Evolutionary conservation across 495 filamentous ascomycete species (phyloP).

Genomic region (Aspergillus leporis): DNA sequence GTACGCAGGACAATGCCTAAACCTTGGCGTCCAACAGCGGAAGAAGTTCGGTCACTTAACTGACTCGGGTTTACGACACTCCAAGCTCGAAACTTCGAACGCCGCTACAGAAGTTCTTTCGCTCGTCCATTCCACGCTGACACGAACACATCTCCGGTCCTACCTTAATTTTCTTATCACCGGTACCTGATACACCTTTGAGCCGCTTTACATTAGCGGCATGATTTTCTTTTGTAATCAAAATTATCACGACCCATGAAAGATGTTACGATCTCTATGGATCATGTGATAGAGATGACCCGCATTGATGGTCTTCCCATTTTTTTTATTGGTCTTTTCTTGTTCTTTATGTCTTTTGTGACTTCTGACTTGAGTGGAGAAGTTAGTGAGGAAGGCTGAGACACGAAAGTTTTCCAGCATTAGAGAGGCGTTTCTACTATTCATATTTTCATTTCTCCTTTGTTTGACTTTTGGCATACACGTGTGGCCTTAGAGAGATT

Average conservation of each 20-base stretch:
- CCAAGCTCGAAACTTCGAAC: slow-evolving; percentile 5
- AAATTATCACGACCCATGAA: slow-evolving; percentile 43
- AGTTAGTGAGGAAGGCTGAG: slow-evolving; percentile 20
- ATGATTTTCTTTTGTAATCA: slow-evolving; percentile 28
- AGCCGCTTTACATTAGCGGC: slow-evolving; percentile 7
- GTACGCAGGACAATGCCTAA: neutral
- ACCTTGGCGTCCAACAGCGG: slow-evolving; percentile 4
- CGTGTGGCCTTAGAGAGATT: slow-evolving; percentile 25
- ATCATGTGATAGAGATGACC: slow-evolving; percentile 50
- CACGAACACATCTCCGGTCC: slow-evolving; percentile 14
- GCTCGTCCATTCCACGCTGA: slow-evolving; percentile 13
- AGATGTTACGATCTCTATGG: slow-evolving; percentile 51
- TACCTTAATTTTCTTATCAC: slow-evolving; percentile 13
- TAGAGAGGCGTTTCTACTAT: slow-evolving; percentile 31
- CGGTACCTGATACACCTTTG: slow-evolving; percentile 23
- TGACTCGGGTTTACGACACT: slow-evolving; percentile 1
- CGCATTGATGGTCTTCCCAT: slow-evolving; percentile 24
- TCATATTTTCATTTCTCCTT: slow-evolving; percentile 9
- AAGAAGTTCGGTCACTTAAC: neutral
- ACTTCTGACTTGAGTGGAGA: slow-evolving; percentile 11
- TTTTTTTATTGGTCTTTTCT: slow-evolving; percentile 22
- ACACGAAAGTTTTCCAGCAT: slow-evolving; percentile 29
- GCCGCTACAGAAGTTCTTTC: slow-evolving; percentile 12
- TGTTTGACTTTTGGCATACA: slow-evolving; percentile 17
- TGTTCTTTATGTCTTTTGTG: slow-evolving; percentile 19